Evolutionary conservation across 306 rosid genomes (phyloP).

Genomic region (Prunus dulcis): DNA sequence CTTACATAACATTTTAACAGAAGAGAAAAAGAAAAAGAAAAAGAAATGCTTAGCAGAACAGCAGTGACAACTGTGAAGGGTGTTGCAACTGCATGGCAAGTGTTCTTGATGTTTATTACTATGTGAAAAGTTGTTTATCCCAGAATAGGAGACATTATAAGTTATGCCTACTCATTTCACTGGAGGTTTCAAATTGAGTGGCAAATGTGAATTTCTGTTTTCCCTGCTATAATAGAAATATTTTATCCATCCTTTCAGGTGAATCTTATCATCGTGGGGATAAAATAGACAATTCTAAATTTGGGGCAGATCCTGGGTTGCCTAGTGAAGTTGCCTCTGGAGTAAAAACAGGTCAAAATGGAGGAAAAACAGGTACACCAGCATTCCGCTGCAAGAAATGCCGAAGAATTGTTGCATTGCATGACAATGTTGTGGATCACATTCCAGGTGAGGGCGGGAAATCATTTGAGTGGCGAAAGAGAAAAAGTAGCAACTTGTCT

Average conservation of each 20-base stretch:
- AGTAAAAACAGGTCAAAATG: conserved; percentile 42
- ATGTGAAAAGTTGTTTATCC: background rate
- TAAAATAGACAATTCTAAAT: conserved; percentile 69
- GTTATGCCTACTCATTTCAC: background rate
- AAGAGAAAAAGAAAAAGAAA: background rate
- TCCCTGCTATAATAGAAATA: background rate
- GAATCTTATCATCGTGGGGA: conserved; percentile 65
- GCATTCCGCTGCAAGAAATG: conserved; percentile 89
- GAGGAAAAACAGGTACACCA: conserved; percentile 35
- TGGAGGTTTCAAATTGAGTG: background rate
- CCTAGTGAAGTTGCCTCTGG: conserved; percentile 47
- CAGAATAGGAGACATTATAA: background rate
- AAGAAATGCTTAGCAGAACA: background rate
- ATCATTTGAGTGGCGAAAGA: conserved; percentile 63
- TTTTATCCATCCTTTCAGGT: conserved; percentile 41
- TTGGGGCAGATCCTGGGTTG: conserved; percentile 89
- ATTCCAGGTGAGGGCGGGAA: conserved; percentile 83
- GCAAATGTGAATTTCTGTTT: background rate
- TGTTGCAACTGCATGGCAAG: background rate
- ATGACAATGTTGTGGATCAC: conserved; percentile 77
- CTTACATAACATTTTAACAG: background rate
- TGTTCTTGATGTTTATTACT: background rate
- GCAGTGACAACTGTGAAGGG: background rate
- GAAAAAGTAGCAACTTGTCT: conserved; percentile 40
- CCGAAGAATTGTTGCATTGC: conserved; percentile 73